Evolutionary conservation across 495 filamentous ascomycete species (phyloP), one percentile per base, ranked within the genome.

Genomic region (Talaromyces stipitatus): DNA sequence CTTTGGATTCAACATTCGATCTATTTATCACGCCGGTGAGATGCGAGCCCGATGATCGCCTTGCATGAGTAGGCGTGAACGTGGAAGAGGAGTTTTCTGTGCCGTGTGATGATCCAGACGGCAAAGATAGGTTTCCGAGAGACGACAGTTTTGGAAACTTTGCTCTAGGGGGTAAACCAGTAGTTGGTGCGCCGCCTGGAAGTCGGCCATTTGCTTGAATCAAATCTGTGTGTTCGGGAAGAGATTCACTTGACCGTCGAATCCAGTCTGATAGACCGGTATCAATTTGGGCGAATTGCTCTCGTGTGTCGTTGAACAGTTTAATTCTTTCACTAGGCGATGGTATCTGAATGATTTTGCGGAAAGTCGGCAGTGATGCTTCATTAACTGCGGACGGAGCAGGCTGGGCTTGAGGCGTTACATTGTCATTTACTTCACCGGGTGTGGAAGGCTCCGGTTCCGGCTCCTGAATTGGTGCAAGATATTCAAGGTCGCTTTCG

Each of bases 191-290:
- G 5, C 54, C 62, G 30, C 67, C 59, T 7, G 69, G 59, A 7
- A 64, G 60, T 29, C 63, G 70, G 57, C 66, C 68, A 50, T 66
- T 72, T 52, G 65, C 61, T 43, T 67, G 64, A 12, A 76, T 62
- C 43, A 79, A 55, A 65, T 76, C 72, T 28, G 68, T 58, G 66
- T 82, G 69, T 50, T 86, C 81, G 0, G 83, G 81, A 41, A 81
- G 70, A 28, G 69, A 64, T 10, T 73, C 70, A 10, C 78, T 54
- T 0, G 72, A 82, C 5, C 73, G 60, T 18, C 72, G 58, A 50
- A 95, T 70, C 91, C 91, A 96, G 51, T 85, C 72, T n/a, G 72
- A 69, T 10, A 96, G 70, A 2, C 91, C 90, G 7, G 85, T 85
- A 55, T 95, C 81, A 55, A 86, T 79, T 9, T 75, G 69, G 1